Conservation (phyloP, 805 yeast genomes). For the Kregervanrija fluxuum region DNA sequence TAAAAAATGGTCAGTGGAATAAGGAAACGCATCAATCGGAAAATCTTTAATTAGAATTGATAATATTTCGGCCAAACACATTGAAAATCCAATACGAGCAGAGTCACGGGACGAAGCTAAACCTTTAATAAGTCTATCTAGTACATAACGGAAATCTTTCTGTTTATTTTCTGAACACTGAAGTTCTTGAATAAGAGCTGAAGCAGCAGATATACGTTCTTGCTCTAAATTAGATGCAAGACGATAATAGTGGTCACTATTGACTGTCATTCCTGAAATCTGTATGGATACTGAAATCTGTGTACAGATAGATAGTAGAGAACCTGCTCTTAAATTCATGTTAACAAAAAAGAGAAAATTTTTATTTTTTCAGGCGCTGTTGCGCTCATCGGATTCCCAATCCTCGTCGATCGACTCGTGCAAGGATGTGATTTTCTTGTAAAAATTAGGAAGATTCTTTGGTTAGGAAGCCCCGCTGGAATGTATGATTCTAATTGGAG, state of each 20-base stretch:
- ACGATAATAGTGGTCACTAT: slow-evolving; percentile 69
- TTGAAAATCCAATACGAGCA: slow-evolving; percentile 82
- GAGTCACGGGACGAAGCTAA: slow-evolving; percentile 74
- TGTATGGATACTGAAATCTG: neutral
- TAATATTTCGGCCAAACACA: slow-evolving; percentile 71
- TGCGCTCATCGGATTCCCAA: neutral
- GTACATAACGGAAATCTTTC: slow-evolving; percentile 76
- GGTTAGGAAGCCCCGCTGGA: slow-evolving; percentile 6
- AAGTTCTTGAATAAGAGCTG: slow-evolving; percentile 55
- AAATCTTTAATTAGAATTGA: slow-evolving; percentile 22
- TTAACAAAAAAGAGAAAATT: neutral
- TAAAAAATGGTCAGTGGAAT: slow-evolving; percentile 34
- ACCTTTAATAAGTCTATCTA: slow-evolving; percentile 73
- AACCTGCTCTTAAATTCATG: neutral
- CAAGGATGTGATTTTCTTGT: neutral
- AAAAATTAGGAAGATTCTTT: neutral
- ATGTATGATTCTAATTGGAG: neutral
- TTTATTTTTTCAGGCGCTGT: neutral
- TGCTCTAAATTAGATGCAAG: slow-evolving; percentile 69
- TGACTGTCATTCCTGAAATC: slow-evolving; percentile 36
- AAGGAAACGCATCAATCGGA: slow-evolving; percentile 16
- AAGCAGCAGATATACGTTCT: slow-evolving; percentile 70
- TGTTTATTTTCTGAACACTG: slow-evolving; percentile 28
- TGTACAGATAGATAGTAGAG: neutral
- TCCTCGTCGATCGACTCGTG: slow-evolving; percentile 10